Base-by-base conservation (phyloP, 176 grass and related monocot genomes). In the Triticum dicoccoides region DNA sequence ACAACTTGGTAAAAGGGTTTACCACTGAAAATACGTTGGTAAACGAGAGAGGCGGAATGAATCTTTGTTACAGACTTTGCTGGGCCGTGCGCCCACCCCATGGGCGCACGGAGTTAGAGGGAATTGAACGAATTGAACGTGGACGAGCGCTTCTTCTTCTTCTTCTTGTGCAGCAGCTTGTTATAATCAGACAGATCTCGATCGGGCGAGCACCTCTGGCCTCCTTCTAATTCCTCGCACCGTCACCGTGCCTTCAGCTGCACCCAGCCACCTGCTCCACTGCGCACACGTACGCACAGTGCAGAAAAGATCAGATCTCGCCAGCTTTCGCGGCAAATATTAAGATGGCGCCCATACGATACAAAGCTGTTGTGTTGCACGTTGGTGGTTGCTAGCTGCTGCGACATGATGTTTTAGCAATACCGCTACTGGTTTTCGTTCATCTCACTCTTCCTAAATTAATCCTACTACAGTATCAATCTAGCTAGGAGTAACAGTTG, bases 21-120 rank as follows among this genome's bases (percentile, higher is more conserved):
- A 95, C 93, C 93, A 89, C 87, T 87, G 86, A 86, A 86, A 95
- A 95, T 92, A 92, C 86, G 88, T 80, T 90, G 91, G 91, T 91
- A 95, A 95, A 95, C 93, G 91, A 95, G 93, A 83, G 56, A 59
- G 18, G 86, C 62, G 58, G 82, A 85, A 77, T 70, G 86, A 93
- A 91, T 90, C 49, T 92, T 89, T 83, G 91, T 93, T 95, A 95
- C 93, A 93, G 85, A 84, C n/a, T 89, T 90, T 82, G 68, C 45
- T 82, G 80, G 83, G 83, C 80, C 82, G 61, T 84, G 69, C 88
- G 17, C 83, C 86, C 73, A 52, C 44, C 83, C 85, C 86, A 87
- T 76, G 86, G 78, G 69, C 70, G 78, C 76, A 69, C 84, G 69
- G 83, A 86, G 92, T 94, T 89, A 91, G 93, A 91, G 73, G 84